phyloP scores from a whole-genome alignment of 495 filamentous ascomycete species.

The Xylaria sp. region DNA sequence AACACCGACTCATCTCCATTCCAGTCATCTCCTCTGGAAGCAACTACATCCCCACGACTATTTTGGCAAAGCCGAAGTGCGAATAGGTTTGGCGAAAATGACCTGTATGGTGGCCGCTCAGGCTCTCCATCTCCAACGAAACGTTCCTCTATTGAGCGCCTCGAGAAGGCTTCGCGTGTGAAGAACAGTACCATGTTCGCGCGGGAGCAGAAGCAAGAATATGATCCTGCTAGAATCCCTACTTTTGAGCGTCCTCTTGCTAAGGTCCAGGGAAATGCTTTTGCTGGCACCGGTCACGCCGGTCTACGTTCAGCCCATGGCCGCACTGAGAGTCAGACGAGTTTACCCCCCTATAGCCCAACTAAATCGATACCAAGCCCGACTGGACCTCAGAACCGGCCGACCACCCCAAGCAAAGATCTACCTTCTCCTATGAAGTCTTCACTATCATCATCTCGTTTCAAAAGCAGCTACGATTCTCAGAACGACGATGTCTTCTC shows the following conservation, averaged over 20 bases:
- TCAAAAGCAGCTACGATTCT: constrained; percentile 74
- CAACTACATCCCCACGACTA: constrained; percentile 72
- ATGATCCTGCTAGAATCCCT: constrained; percentile 80
- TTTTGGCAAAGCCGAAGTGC: constrained; percentile 87
- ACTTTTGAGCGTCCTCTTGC: constrained; percentile 80
- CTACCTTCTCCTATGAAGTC: constrained; percentile 84
- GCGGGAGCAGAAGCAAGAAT: constrained; percentile 85
- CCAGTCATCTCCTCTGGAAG: constrained; percentile 73
- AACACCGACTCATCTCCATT: constrained; percentile 75
- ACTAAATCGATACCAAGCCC: constrained; percentile 42
- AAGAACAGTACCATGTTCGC: constrained; percentile 97
- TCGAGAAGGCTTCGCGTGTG: constrained; percentile 91
- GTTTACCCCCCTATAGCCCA: constrained; percentile 52
- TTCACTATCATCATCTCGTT: constrained; percentile 74
- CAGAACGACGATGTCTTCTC: constrained; percentile 78
- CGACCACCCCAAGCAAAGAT: constrained; percentile 73
- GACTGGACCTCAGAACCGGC: constrained; percentile 35
- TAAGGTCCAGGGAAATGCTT: constrained; percentile 71
- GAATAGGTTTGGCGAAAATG: constrained; percentile 73
- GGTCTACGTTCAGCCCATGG: constrained; percentile 55
- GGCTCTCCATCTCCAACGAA: constrained; percentile 70
- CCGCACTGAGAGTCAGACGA: constrained; percentile 56
- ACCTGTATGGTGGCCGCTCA: constrained; percentile 63
- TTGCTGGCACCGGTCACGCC: constrained; percentile 54
- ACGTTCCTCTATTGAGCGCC: constrained; percentile 87